A percentile compares a stretch with the other conserved stretches of the same genome.
phyloP scores from a whole-genome alignment of 306 rosid species.

The Ormosia semicastrata region DNA sequence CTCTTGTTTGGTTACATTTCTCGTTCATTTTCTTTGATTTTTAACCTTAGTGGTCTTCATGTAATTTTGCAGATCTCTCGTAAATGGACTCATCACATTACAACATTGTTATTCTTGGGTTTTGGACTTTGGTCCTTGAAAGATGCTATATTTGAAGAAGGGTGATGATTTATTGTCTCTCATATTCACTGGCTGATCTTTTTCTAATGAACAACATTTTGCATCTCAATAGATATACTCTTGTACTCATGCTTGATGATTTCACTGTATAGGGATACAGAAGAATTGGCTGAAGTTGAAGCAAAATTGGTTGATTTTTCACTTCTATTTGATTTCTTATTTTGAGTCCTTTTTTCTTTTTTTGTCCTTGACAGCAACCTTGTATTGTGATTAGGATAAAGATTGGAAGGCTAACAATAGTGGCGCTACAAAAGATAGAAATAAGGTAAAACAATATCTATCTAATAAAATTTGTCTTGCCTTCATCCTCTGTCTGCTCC shows the following conservation, averaged over 20 bases:
- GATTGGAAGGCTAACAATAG: constrained; percentile 56
- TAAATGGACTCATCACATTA: constrained; percentile 78
- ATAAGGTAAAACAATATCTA: constrained; percentile 50
- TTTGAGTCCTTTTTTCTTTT: background rate
- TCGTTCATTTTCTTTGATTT: background rate
- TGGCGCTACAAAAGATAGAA: constrained; percentile 49
- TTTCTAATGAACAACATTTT: background rate
- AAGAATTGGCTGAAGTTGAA: constrained; percentile 95
- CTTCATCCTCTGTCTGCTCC: constrained; percentile 14
- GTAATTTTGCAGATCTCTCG: constrained; percentile 69
- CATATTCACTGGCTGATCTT: constrained; percentile 14
- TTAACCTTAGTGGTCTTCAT: background rate
- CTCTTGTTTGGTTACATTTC: constrained; percentile 6
- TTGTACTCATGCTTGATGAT: constrained; percentile 16
- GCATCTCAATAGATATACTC: background rate
- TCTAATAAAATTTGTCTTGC: background rate
- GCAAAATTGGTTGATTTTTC: constrained; percentile 67
- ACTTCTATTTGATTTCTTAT: background rate
- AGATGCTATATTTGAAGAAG: constrained; percentile 71
- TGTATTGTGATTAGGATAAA: constrained; percentile 49
- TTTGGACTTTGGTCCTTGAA: constrained; percentile 91
- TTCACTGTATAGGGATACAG: constrained; percentile 63
- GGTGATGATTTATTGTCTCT: constrained; percentile 46
- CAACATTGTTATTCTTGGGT: constrained; percentile 80
- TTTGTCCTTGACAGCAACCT: constrained; percentile 24